phyloP scores from a whole-genome alignment of 345 rosid species.

The Salix arbutifolia region DNA sequence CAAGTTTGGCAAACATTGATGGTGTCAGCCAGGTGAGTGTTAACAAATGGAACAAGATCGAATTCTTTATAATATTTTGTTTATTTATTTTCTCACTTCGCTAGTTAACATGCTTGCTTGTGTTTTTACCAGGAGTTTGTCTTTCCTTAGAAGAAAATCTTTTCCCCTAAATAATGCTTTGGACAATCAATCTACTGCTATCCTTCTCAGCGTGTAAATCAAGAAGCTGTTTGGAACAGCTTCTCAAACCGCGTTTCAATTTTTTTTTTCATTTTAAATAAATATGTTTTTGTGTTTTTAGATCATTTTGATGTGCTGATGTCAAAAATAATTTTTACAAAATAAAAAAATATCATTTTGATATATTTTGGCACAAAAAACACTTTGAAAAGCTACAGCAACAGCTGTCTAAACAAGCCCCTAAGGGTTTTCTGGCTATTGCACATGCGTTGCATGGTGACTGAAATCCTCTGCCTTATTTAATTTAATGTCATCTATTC shows the following conservation, averaged over 20 bases:
- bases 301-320: no score
- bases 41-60: not conserved
- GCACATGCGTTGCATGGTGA: not conserved
- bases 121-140: not conserved
- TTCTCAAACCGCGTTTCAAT: no score
- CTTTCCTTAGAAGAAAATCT: not conserved
- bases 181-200: not conserved
- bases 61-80: not conserved
- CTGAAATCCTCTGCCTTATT: not conserved
- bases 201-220: not conserved
- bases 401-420: no score
- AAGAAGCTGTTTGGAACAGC: no score
- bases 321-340: no score
- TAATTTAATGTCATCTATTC: not conserved
- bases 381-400: no score
- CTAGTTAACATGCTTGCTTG: not conserved
- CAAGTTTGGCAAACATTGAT: constrained; percentile 45
- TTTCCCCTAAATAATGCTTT: not conserved
- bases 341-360: no score
- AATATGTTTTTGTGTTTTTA: no score
- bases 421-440: no score
- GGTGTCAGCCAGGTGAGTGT: constrained; percentile 50
- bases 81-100: not conserved
- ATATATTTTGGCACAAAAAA: no score
- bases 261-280: no score